Evolutionary conservation across 2,329 filamentous ascomycete species (phyloP), one percentile per base, ranked within the genome.

Genomic region (Pseudomassariella vexata): DNA sequence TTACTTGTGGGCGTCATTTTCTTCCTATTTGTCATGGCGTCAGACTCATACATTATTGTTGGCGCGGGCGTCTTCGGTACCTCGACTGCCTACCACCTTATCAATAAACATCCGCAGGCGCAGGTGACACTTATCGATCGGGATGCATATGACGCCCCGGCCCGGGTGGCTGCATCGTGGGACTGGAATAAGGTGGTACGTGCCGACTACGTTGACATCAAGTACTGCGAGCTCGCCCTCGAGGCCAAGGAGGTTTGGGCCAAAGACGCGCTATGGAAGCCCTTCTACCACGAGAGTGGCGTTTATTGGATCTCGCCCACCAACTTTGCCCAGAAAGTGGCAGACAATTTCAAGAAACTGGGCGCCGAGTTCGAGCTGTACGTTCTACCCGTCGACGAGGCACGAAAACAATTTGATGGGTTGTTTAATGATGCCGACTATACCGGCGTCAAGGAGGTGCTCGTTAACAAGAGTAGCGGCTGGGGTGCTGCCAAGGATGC

Each of bases 101-200:
- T 71, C 37, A 60, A 62, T 34, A 62, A 60, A 35, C 65, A 72
- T 44, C 63, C 69, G 12, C 47, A 63, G 20, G 67, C 68, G 1
- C 57, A 56, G 3, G 60, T 82, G 32, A 76, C 67, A 1, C 53
- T 82, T 3, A 58, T 82, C 17, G 77, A 82, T 55, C 68, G 73
- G 10, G 62, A 70, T 36, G 59, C 65, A 3, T 65, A 58, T 27
- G 67, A 73, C 16, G 68, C 68, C 62, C 57, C 62, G 0, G 56
- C 49, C 32, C 59, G 61, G 3, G 61, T 66, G 16, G 79, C 78
- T 19, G 81, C 81, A 1, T 84, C 81, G 0, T 81, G 76, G 63
- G 81, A 86, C 57, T 78, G 79, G 70, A 85, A 82, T 61, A 85
- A 84, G 55, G 77, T 82, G 18, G 68, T 85, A 11, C 76, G 80